phyloP scores from a whole-genome alignment of 768 basidiomycete genomes.

The Hygrophoropsis aurantiaca region DNA sequence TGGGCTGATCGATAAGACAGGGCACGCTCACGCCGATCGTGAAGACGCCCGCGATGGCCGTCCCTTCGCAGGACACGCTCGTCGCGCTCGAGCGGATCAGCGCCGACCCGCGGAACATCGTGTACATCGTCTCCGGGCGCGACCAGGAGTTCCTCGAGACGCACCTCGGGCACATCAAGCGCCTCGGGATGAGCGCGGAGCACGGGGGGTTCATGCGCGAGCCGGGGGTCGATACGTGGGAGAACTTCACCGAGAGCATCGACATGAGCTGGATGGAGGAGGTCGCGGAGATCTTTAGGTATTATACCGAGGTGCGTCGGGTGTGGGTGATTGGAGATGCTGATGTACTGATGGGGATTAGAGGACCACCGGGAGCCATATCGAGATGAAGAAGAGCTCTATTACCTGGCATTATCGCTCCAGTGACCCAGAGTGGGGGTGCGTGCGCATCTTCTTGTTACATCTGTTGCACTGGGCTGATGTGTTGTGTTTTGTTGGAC shows the following conservation, averaged over 20 bases:
- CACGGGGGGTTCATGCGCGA: slow-evolving; percentile 91
- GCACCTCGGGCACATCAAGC: slow-evolving; percentile 81
- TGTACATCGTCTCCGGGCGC: slow-evolving; percentile 97
- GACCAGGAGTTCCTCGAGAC: slow-evolving; percentile 90
- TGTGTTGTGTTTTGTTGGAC: not conserved
- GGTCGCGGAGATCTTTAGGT: slow-evolving; percentile 93
- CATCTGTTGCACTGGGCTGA: slow-evolving; percentile 6
- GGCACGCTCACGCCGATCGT: slow-evolving; percentile 98
- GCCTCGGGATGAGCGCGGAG: slow-evolving; percentile 91
- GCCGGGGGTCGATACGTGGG: slow-evolving; percentile 68
- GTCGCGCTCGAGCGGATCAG: slow-evolving; percentile 71
- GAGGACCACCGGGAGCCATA: slow-evolving; percentile 93
- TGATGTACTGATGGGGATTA: slow-evolving; percentile 23
- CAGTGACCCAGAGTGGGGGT: slow-evolving; percentile 96
- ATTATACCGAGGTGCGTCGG: slow-evolving; percentile 79
- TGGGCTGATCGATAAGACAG: too few species aligned
- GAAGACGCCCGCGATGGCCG: slow-evolving; percentile 85
- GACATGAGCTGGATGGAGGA: slow-evolving; percentile 99
- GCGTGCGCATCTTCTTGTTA: slow-evolving; percentile 32
- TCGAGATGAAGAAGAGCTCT: slow-evolving; percentile 96
- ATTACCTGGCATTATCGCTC: slow-evolving; percentile 98
- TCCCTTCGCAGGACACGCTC: slow-evolving; percentile 74
- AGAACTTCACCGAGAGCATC: slow-evolving; percentile 84
- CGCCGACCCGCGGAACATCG: slow-evolving; percentile 82
- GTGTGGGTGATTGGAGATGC: slow-evolving; percentile 1